Evolutionary conservation across 176 grass and related monocot species (phyloP).

Genomic region (Aegilops speltoides): DNA sequence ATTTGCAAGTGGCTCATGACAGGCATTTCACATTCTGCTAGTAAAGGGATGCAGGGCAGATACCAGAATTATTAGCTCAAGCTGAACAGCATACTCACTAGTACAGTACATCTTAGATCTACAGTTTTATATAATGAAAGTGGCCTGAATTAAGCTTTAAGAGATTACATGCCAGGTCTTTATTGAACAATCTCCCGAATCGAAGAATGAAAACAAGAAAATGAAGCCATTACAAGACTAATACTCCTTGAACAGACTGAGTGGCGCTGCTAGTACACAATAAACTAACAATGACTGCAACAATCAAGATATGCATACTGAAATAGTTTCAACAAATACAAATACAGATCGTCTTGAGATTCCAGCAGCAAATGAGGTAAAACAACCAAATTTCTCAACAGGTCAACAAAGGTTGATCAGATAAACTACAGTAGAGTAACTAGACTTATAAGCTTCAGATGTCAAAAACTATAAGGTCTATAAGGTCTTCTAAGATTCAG

Average conservation of each 20-base stretch:
- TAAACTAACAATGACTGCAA: neutral
- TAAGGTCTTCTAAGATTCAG: slow-evolving; percentile 9
- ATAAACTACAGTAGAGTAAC: neutral
- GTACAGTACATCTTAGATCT: neutral
- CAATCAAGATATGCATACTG: neutral
- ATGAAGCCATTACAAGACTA: neutral
- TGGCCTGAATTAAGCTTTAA: neutral
- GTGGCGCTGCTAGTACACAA: neutral
- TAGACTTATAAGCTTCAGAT: neutral
- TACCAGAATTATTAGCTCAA: neutral
- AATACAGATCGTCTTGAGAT: neutral
- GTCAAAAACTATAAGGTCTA: neutral
- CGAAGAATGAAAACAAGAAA: neutral
- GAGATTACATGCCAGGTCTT: neutral
- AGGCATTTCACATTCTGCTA: neutral
- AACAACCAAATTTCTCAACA: neutral
- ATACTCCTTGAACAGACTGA: neutral
- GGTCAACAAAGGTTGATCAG: neutral
- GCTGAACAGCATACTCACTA: neutral
- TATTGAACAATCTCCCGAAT: neutral
- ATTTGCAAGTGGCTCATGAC: neutral
- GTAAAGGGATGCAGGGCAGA: neutral
- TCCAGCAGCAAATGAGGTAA: neutral
- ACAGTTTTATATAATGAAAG: slow-evolving; percentile 11
- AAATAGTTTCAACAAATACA: neutral